Base-by-base conservation (phyloP, 116 monocot species). In the Papilionanthe hybrid region DNA sequence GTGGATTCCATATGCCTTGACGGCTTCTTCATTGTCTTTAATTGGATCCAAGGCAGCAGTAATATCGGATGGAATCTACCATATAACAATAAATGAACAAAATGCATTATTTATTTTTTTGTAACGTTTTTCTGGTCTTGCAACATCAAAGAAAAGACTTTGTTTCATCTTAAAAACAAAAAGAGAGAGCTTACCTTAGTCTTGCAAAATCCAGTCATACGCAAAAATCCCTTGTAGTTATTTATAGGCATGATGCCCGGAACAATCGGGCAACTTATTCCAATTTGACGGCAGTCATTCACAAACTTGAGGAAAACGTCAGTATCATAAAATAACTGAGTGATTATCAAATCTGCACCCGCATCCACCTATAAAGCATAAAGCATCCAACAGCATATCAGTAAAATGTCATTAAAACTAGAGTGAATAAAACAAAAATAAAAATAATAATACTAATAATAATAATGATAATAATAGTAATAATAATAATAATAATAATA, bases 181-280 rank as follows among this genome's bases (percentile, higher is more conserved):
- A 75, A 23, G 37, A 76, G n/a, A 75, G 55, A 69, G 25, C 78
- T 77, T 84, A 95, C 95, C 83, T 72, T 92, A 75, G 95, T 95
- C 89, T 95, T 95, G 88, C 95, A 95, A 79, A 92, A 95, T 20
- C 87, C 87, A 71, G 92, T 91, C 86, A 95, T 91, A 32, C 95
- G 86, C 77, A 92, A 25, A 78, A 94, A 92, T 57, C 95, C 92
- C 53, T 92, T 95, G 76, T 95, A 95, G 85, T 95, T 92, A 79
- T 95, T 92, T 60, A 95, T 95, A 27, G 95, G 95, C 95, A 95
- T 95, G 66, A 95, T 92, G 80, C 95, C 95, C 25, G 95, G 95
- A 85, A 95, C 88, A 78, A 95, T 92, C 17, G 95, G 95, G 78
- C 95, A 95, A 37, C 80, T 91, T 77, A 95, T 95, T 82, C 95